Evolutionary conservation across 768 basidiomycete species (phyloP).

Genomic region (Phylloporus sp.): DNA sequence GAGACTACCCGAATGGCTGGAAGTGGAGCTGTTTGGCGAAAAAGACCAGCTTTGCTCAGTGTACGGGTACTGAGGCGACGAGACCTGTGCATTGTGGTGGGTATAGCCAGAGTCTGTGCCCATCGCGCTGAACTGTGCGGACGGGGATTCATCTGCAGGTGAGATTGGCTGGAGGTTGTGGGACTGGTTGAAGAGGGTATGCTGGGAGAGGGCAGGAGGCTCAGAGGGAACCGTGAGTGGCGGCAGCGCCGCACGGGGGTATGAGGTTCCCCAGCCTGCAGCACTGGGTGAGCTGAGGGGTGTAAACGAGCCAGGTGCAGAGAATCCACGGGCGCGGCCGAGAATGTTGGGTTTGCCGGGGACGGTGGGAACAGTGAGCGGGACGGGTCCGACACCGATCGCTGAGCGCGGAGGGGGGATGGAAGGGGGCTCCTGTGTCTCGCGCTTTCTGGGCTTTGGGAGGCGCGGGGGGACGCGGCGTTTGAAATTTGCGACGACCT

Average conservation of each 20-base stretch:
- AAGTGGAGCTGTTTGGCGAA: conserved; percentile 47
- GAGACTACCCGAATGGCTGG: conserved; percentile 67
- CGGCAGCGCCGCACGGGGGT: conserved; percentile 64
- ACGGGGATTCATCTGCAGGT: conserved; percentile 65
- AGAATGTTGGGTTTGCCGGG: conserved; percentile 35
- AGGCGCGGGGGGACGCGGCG: conserved; percentile 91
- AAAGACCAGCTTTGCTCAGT: conserved; percentile 56
- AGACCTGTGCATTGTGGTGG: conserved; percentile 33
- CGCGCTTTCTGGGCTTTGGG: conserved; percentile 82
- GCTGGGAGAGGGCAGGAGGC: conserved; percentile 56
- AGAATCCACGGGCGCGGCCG: conserved; percentile 72
- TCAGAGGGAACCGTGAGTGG: conserved; percentile 83
- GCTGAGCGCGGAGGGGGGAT: conserved; percentile 78
- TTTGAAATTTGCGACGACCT: conserved; percentile 92
- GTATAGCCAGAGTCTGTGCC: conserved; percentile 29
- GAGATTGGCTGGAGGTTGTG: conserved; percentile 61
- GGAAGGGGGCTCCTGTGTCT: conserved; percentile 59
- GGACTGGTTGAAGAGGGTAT: conserved; percentile 56
- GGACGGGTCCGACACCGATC: conserved; percentile 62
- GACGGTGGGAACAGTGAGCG: conserved; percentile 55
- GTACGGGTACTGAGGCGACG: conserved; percentile 61
- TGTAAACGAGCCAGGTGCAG: conserved; percentile 76
- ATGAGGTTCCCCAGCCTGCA: conserved; percentile 56
- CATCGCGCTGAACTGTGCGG: conserved; percentile 43
- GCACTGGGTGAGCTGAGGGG: conserved; percentile 60